Conservation (phyloP, 176 grass and related monocot genomes). For the Oryza australiensis region DNA sequence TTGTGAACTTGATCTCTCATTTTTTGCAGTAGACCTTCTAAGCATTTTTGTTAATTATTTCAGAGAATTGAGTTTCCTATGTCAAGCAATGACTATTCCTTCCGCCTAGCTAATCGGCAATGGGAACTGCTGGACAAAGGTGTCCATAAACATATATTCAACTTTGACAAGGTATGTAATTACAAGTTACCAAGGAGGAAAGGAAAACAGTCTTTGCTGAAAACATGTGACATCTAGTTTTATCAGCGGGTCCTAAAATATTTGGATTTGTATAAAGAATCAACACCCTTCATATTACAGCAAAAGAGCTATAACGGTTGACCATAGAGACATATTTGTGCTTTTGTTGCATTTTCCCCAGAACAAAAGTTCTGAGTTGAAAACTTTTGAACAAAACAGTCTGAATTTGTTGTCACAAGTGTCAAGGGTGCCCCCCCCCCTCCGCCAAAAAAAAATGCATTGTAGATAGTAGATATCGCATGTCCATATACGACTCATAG, state of each 20-base stretch:
- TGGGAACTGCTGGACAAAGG: constrained; percentile 78
- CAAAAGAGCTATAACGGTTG: background rate
- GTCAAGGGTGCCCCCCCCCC: too few relatives aligned
- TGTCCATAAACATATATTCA: constrained; percentile 66
- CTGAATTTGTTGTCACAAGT: background rate
- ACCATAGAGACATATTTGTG: background rate
- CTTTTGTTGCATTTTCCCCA: background rate
- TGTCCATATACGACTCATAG: background rate
- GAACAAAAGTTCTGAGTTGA: background rate
- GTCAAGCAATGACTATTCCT: constrained; percentile 88
- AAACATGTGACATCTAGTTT: background rate
- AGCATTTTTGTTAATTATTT: constrained; percentile 33
- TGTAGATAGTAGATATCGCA: background rate
- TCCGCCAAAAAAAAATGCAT: background rate
- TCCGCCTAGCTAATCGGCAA: constrained; percentile 66
- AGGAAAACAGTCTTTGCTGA: background rate
- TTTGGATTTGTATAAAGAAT: background rate
- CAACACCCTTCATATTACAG: too few relatives aligned
- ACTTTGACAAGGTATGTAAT: constrained; percentile 77
- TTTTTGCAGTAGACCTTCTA: background rate
- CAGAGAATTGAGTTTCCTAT: constrained; percentile 96
- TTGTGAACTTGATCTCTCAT: constrained; percentile 7
- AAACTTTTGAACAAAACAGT: background rate
- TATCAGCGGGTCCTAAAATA: too few relatives aligned
- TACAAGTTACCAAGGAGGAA: background rate